Conservation (phyloP, 2,329 filamentous ascomycete species). For the Exserohilum turcica region DNA sequence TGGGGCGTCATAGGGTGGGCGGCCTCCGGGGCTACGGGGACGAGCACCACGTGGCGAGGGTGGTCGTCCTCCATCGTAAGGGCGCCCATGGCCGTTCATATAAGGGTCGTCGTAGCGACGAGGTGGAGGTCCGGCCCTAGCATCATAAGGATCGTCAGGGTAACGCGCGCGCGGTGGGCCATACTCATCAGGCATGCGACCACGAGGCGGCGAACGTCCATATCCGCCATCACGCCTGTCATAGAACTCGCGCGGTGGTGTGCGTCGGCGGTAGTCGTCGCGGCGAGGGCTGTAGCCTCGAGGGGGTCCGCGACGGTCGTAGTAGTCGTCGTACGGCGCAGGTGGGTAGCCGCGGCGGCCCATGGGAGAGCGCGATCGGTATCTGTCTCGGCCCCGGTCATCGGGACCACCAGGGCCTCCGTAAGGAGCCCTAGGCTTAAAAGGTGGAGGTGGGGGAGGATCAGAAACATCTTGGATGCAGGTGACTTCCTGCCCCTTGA, state of each 20-base stretch:
- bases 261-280: constrained; percentile 85
- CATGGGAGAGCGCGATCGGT: constrained; percentile 75
- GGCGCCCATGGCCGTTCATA: constrained; percentile 62
- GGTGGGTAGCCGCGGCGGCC: constrained; percentile 68
- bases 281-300: constrained; percentile 85
- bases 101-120: constrained; percentile 64
- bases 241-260: constrained; percentile 82
- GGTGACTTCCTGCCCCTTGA: constrained; percentile 85
- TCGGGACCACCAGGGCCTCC: constrained; percentile 53
- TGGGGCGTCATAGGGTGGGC: constrained; percentile 56
- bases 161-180: constrained; percentile 66
- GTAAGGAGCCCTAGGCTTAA: constrained; percentile 44
- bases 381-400: constrained; percentile 73
- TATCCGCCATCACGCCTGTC: constrained; percentile 66
- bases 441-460: constrained; percentile 44
- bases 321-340: constrained; percentile 67
- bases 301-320: constrained; percentile 81
- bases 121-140: constrained; percentile 59
- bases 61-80: constrained; percentile 57
- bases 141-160: constrained; percentile 76
- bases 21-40: constrained; percentile 63
- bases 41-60: constrained; percentile 47
- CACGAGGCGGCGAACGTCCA: constrained; percentile 69
- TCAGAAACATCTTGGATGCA: constrained; percentile 81
- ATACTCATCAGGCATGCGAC: constrained; percentile 76